phyloP scores from a whole-genome alignment of 2,329 filamentous ascomycete species.

The Trichoderma oligosporum region DNA sequence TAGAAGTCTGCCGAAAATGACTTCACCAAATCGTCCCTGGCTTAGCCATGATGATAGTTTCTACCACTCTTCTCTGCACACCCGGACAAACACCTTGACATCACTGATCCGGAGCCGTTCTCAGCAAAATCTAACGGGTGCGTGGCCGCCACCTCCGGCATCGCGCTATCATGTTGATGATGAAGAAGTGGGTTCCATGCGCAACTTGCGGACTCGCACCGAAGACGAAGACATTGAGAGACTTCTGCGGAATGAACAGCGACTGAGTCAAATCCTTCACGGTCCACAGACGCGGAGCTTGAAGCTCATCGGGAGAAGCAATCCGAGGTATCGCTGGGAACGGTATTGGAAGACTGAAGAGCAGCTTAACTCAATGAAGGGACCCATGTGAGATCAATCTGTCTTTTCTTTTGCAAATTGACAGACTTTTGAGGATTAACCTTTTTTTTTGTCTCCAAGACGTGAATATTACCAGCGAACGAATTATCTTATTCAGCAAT shows the following conservation, averaged over 20 bases:
- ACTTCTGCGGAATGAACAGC: slow-evolving; percentile 52
- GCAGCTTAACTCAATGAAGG: slow-evolving; percentile 66
- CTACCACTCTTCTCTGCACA: slow-evolving; percentile 33
- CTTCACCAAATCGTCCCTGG: slow-evolving; percentile 29
- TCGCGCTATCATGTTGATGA: slow-evolving; percentile 29
- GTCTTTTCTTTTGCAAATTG: background rate
- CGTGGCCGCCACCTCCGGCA: slow-evolving; percentile 23
- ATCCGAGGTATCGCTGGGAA: slow-evolving; percentile 81
- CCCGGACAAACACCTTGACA: slow-evolving; percentile 37
- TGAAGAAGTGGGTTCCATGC: slow-evolving; percentile 30
- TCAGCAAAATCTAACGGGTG: slow-evolving; percentile 32
- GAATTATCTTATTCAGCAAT: slow-evolving; percentile 85
- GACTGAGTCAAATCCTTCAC: slow-evolving; percentile 56
- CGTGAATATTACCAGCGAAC: slow-evolving; percentile 84
- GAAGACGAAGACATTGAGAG: slow-evolving; percentile 45
- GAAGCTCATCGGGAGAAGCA: slow-evolving; percentile 83
- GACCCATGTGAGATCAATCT: slow-evolving; percentile 53
- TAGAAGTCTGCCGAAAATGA: slow-evolving; percentile 25
- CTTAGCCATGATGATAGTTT: slow-evolving; percentile 16
- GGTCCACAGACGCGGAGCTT: slow-evolving; percentile 76
- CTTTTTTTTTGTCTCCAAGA: slow-evolving; percentile 34
- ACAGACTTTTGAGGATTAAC: background rate
- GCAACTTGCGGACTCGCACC: slow-evolving; percentile 23
- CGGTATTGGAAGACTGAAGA: slow-evolving; percentile 80
- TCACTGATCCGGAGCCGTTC: slow-evolving; percentile 40